phyloP scores from a whole-genome alignment of 2,329 filamentous ascomycete genomes.

The Colletotrichum australisinense region DNA sequence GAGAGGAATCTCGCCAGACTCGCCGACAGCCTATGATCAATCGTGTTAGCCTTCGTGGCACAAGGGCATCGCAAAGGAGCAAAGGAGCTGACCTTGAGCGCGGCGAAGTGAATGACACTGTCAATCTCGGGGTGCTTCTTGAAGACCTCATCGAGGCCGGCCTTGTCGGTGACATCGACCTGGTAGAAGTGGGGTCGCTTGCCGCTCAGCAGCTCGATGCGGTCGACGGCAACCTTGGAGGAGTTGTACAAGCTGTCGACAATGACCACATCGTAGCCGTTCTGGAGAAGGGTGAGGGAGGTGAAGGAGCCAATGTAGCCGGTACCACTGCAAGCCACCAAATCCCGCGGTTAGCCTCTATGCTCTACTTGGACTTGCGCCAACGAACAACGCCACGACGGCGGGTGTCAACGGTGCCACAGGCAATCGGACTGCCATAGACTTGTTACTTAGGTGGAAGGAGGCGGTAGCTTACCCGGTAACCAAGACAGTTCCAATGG shows the following conservation, averaged over 20 bases:
- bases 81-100: slow-evolving; percentile 79
- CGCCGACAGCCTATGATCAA: slow-evolving; percentile 83
- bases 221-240: slow-evolving; percentile 88
- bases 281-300: slow-evolving; percentile 87
- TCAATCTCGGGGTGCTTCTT: slow-evolving; percentile 91
- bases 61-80: not conserved
- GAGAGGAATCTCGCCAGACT: slow-evolving; percentile 92
- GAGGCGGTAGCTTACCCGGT: slow-evolving; percentile 76
- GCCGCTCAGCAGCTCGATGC: slow-evolving; percentile 93
- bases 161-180: slow-evolving; percentile 88
- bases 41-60: no score
- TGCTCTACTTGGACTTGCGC: slow-evolving; percentile 9
- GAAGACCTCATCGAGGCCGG: slow-evolving; percentile 87
- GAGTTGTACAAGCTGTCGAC: slow-evolving; percentile 98
- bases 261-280: slow-evolving; percentile 96
- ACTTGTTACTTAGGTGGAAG: no score
- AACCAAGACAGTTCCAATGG: slow-evolving; percentile 88
- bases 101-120: slow-evolving; percentile 98
- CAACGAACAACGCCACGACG: slow-evolving; percentile 1
- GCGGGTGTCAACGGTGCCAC: not conserved
- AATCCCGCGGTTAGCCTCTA: slow-evolving; percentile 20
- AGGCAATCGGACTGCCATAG: not conserved
- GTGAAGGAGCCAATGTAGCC: slow-evolving; percentile 99
- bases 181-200: slow-evolving; percentile 88
- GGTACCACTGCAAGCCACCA: slow-evolving; percentile 76